These are phyloP conservation scores for Aspergillus phoenicis DNA, from an alignment of 2,329 filamentous ascomycete genomes.

Conservation along the genomic window DNA sequence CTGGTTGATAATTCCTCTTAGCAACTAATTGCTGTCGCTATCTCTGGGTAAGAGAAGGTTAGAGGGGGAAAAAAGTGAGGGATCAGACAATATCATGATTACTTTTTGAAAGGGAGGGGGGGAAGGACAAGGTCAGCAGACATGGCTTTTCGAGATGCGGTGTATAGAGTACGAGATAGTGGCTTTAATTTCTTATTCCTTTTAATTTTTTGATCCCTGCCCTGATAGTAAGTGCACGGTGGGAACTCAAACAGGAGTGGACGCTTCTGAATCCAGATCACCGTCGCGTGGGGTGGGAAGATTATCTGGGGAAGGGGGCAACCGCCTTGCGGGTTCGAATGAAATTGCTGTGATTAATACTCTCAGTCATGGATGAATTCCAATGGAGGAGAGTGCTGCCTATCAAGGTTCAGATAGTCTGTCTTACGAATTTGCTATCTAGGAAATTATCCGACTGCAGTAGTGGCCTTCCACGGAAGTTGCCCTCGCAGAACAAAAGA, in stretches of 20 bases:
- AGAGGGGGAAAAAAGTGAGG: background rate
- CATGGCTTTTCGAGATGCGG: constrained; percentile 6
- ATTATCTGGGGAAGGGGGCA: constrained; percentile 24
- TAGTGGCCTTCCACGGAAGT: background rate
- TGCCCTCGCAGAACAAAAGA: background rate
- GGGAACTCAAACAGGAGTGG: background rate
- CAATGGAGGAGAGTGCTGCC: background rate
- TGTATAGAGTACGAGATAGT: constrained; percentile 5
- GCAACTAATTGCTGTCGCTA: constrained; percentile 26
- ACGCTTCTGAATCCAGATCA: constrained; percentile 14
- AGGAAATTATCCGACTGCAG: constrained; percentile 3
- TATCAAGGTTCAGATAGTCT: background rate
- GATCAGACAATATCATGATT: constrained; percentile 11
- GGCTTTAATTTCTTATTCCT: background rate
- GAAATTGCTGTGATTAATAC: constrained; percentile 16
- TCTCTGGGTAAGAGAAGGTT: constrained; percentile 14
- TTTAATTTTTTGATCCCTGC: background rate
- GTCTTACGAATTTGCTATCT: background rate
- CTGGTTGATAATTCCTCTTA: constrained; percentile 30
- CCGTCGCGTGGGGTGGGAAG: constrained; percentile 23
- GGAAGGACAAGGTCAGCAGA: constrained; percentile 15
- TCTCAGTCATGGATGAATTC: constrained; percentile 4
- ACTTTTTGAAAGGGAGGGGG: background rate
- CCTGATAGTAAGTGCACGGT: background rate
- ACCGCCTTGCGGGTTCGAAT: constrained; percentile 11